Percentiles rank a stretch among this genome's conserved stretches.
phyloP scores from a whole-genome alignment of 805 yeast species.

The Myxozyma geophila region DNA sequence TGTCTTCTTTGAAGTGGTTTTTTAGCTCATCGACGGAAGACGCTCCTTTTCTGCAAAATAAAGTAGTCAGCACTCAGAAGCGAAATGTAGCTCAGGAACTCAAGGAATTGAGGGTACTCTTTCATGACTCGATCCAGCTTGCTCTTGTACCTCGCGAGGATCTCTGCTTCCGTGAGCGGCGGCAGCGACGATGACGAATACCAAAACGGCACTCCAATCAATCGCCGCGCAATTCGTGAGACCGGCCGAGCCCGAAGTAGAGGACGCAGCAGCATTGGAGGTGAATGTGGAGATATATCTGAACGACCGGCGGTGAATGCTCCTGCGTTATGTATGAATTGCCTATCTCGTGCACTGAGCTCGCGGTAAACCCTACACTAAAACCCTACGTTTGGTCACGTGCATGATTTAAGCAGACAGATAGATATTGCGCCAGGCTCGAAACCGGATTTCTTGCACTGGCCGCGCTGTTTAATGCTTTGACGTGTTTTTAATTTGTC shows the following conservation, averaged over 20 bases:
- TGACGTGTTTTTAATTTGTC: too few species aligned
- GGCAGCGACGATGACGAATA: conserved; percentile 3
- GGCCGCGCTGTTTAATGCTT: too few species aligned
- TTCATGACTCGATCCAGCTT: conserved; percentile 47
- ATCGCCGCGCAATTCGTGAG: background rate
- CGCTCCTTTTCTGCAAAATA: conserved; percentile 46
- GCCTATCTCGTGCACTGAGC: background rate
- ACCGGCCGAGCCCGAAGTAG: background rate
- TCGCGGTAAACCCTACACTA: background rate
- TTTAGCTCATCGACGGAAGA: conserved; percentile 62
- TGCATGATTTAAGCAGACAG: too few species aligned
- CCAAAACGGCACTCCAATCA: background rate
- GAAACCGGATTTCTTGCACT: too few species aligned
- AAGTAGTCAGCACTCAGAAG: background rate
- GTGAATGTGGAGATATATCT: too few species aligned
- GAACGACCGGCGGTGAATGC: too few species aligned
- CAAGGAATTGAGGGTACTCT: conserved; percentile 21
- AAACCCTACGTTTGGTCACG: too few species aligned
- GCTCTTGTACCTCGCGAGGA: conserved; percentile 49
- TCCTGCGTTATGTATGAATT: too few species aligned
- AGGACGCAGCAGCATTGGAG: background rate
- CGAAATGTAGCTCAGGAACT: background rate
- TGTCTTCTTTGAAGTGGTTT: conserved; percentile 62
- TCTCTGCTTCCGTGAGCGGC: conserved; percentile 36
- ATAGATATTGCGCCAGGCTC: too few species aligned